phyloP scores from a whole-genome alignment of 1,139 yeast genomes.

The Geotrichum candidum region DNA sequence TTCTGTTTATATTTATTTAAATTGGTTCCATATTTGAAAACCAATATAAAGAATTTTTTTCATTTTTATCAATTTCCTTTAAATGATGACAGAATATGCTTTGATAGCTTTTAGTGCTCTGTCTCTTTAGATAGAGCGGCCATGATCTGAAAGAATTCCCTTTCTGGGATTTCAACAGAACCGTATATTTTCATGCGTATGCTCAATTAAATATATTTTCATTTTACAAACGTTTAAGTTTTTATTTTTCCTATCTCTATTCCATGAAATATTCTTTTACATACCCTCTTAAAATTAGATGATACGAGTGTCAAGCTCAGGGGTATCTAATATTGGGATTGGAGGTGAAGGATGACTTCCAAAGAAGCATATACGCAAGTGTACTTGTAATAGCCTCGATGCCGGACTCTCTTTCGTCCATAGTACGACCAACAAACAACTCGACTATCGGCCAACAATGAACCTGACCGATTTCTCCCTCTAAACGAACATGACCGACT shows the following conservation, averaged over 20 bases:
- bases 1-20: not conserved
- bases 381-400: conserved; percentile 26
- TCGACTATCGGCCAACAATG: conserved; percentile 35
- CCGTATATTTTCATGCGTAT: not conserved
- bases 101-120: too few relatives aligned
- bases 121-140: not conserved
- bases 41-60: not conserved
- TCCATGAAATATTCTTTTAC: not conserved
- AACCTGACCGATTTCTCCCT: conserved; percentile 28
- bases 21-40: not conserved
- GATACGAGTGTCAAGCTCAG: not conserved
- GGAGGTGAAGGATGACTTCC: conserved; percentile 23
- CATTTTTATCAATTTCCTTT: not conserved
- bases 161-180: conserved; percentile 14
- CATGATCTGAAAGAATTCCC: conserved; percentile 7
- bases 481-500: conserved; percentile 22
- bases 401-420: conserved; percentile 29
- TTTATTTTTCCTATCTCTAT: not conserved
- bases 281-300: not conserved
- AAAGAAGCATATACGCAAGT: conserved; percentile 31
- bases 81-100: too few relatives aligned
- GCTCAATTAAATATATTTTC: not conserved
- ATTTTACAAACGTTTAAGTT: not conserved
- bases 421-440: conserved; percentile 27
- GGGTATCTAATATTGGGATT: conserved; percentile 3